Evolutionary conservation across 1,284 basidiomycete genomes (phyloP), one percentile per base, ranked within the genome.

Genomic region (Sporisorium exsertum): DNA sequence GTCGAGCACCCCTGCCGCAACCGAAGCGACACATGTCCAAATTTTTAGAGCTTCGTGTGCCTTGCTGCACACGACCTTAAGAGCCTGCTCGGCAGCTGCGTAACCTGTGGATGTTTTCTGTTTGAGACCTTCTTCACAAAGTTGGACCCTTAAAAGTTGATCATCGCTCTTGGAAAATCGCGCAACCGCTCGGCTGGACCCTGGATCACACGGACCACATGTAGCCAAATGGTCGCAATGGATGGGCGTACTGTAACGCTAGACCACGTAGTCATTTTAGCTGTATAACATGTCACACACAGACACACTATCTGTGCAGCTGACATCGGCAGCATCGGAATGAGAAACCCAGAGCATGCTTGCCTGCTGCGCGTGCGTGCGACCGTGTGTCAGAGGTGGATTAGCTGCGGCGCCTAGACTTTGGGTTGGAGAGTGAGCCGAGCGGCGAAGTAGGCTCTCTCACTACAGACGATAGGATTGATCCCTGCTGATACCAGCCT

Each of bases 41-140:
- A 3, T 29, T 32, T 46, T 49, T 49, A 49, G 47, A 49, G 49
- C 49, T 50, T 49, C 32, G 27, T 47, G 24, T 47, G 5, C 43
- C 43, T 49, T 7, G 6, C 47, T 47, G 45, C 45, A 47, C 45
- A 18, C 24, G n/a, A n/a, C n/a, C n/a, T 20, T 24, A 15, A 35
- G 12, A n/a, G 15, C 37, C 3, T 16, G 37, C 37, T n/a, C n/a
- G n/a, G n/a, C n/a, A 35, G 37, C 37, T 40, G 37, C 37, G 37
- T 40, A 18, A n/a, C 37, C 45, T 46, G 45, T 24, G 24, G 10
- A 26, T 20, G 45, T 15, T 5, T 5, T 13, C 26, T 24, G 45
- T 16, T 26, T 47, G 46, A 47, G 46, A 27, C 10, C 5, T 47
- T 13, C 46, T 27, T 46, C 45, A 2, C 26, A 32, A 12, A 12